Base-by-base conservation (phyloP, 202 grass and related monocot genomes). In the Hordeum pubiflorum region DNA sequence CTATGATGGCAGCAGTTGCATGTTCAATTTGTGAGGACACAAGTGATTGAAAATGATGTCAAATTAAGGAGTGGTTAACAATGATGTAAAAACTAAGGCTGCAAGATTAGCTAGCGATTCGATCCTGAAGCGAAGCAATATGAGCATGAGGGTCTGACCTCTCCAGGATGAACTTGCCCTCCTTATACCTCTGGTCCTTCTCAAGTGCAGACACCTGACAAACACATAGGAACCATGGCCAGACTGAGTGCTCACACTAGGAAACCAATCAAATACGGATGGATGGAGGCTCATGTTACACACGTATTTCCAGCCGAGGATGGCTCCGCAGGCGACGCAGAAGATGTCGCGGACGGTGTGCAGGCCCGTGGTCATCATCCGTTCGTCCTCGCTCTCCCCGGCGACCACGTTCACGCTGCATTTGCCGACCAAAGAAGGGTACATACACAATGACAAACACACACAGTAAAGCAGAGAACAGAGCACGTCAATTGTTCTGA, bases 91-190 rank as follows among this genome's bases (percentile, higher is more conserved):
- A 8, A 7, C 11, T 24, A 48, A 69, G n/a, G n/a, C n/a, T n/a
- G n/a, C n/a, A n/a, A 43, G 10, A 44, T 7, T 2, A 38, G 37
- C 37, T 38, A 14, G 37, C 4, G 21, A 7, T 40, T 40, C 21
- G 65, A 41, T 41, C 39, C 64, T 1, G 44, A 5, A 50, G 31
- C 0, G 48, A 52, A 52, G 48, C 48, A 18, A 52, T 54, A 1
- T 54, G 17, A n/a, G 48, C 5, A 54, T 27, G 6, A 71, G 1
- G 9, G 4, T 3, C 22, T 79, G 55, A 79, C 81, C 84, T 93
- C 68, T 96, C 93, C 3, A 96, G 78, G 65, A 96, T 86, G 50
- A 87, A 92, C 37, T 86, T 96, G 32, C 93, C 93, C 43, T 92
- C 90, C 81, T 96, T 96, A 78, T 96, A 96, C 69, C 83, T 85